Conservation (phyloP, 208 protist genomes). For the Leptomonas seymouri region DNA sequence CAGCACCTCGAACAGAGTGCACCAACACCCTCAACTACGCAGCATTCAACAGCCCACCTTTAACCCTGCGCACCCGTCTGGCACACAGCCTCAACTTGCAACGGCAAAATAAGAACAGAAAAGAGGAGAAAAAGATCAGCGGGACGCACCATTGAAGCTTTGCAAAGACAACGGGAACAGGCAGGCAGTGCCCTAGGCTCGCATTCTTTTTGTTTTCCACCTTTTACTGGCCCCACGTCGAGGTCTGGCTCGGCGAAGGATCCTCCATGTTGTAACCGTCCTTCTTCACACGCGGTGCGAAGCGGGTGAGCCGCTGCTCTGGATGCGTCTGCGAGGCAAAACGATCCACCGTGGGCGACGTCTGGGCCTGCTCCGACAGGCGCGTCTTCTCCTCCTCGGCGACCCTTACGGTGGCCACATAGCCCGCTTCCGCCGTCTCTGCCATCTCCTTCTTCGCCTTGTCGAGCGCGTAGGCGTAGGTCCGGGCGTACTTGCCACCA, state of each 20-base stretch:
- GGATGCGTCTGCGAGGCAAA: constrained; percentile 88
- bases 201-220: not conserved
- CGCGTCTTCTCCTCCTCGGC: constrained; percentile 54
- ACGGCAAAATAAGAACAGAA: not conserved
- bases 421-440: constrained; percentile 41
- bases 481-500: constrained; percentile 87
- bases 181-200: not conserved
- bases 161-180: too few species aligned
- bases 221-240: constrained; percentile 62
- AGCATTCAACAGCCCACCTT: too few species aligned
- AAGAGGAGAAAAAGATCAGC: not conserved
- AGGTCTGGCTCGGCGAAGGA: constrained; percentile 59
- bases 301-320: constrained; percentile 81
- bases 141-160: not conserved
- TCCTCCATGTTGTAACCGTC: constrained; percentile 66
- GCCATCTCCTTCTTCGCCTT: constrained; percentile 76
- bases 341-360: constrained; percentile 50
- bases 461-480: constrained; percentile 78
- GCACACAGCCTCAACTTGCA: not conserved
- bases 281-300: constrained; percentile 46
- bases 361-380: constrained; percentile 44
- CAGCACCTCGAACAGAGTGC: too few species aligned
- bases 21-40: too few species aligned
- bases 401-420: constrained; percentile 33
- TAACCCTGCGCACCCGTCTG: not conserved